Conservation (phyloP, 2,329 filamentous ascomycete genomes). For the Fusarium newnesense region DNA sequence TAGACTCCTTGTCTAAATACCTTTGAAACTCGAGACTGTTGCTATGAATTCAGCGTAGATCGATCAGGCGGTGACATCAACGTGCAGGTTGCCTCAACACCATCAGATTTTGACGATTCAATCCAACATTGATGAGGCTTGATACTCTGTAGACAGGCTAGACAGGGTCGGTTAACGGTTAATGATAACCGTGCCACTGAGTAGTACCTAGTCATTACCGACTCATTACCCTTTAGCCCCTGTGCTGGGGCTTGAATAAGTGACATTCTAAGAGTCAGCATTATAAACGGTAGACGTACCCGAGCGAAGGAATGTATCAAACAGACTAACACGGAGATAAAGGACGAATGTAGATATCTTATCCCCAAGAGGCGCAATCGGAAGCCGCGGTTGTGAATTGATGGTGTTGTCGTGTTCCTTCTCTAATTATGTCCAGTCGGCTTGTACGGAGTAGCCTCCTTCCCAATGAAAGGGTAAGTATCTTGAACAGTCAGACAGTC, state of each 20-base stretch:
- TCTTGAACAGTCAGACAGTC: background rate
- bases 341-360: background rate
- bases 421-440: background rate
- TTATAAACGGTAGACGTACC: background rate
- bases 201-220: background rate
- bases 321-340: background rate
- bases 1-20: background rate
- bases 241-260: background rate
- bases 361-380: background rate
- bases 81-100: background rate
- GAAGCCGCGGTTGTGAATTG: background rate
- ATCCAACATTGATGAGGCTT: slow-evolving; percentile 1
- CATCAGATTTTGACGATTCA: background rate
- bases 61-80: background rate
- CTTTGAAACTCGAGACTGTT: background rate
- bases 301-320: background rate
- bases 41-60: background rate
- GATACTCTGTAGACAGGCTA: background rate
- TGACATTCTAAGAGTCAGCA: slow-evolving; percentile 1
- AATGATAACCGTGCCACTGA: slow-evolving; percentile 19
- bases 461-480: background rate
- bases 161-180: slow-evolving; percentile 30
- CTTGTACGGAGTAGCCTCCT: background rate
- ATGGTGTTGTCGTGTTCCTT: slow-evolving; percentile 12
- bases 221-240: background rate